These are phyloP conservation scores for Rhizomucor pusillus DNA, from an alignment of 371 early-diverging fungal species.

Conservation along the genomic window DNA sequence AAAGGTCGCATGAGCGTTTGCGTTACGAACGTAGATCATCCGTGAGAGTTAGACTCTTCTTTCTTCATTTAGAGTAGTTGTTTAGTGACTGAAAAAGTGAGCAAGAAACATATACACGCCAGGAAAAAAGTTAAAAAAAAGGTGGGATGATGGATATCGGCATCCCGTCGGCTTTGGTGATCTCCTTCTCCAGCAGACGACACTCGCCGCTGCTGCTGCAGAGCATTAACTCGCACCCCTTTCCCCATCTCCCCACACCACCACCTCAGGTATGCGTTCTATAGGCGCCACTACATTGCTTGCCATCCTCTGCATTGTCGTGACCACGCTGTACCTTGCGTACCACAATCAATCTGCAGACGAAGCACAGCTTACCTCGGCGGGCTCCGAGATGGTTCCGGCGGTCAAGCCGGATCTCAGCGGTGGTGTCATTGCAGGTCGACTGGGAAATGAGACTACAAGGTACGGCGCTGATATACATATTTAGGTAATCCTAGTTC, in stretches of 20 bases:
- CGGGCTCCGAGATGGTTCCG: no score
- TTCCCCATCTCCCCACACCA: neutral
- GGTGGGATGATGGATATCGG: no score
- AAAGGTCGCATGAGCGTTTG: no score
- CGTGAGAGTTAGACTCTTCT: no score
- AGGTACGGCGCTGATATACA: slow-evolving; percentile 47
- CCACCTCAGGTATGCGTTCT: slow-evolving; percentile 2
- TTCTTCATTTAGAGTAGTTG: no score
- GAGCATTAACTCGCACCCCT: neutral
- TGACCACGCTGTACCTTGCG: neutral
- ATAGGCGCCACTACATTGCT: neutral
- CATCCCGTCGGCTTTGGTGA: no score
- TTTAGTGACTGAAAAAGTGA: no score
- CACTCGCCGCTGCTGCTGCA: neutral
- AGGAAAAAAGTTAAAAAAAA: no score
- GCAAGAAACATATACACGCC: no score
- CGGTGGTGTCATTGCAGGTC: slow-evolving; percentile 69
- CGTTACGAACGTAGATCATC: no score
- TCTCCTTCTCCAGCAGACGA: no score
- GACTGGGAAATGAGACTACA: slow-evolving; percentile 79
- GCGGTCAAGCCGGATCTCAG: neutral
- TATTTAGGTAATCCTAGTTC: neutral
- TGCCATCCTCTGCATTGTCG: neutral
- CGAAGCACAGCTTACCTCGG: neutral
- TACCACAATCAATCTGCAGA: neutral